Evolutionary conservation across 1,284 basidiomycete species (phyloP).

Genomic region (Puccinia polysora): DNA sequence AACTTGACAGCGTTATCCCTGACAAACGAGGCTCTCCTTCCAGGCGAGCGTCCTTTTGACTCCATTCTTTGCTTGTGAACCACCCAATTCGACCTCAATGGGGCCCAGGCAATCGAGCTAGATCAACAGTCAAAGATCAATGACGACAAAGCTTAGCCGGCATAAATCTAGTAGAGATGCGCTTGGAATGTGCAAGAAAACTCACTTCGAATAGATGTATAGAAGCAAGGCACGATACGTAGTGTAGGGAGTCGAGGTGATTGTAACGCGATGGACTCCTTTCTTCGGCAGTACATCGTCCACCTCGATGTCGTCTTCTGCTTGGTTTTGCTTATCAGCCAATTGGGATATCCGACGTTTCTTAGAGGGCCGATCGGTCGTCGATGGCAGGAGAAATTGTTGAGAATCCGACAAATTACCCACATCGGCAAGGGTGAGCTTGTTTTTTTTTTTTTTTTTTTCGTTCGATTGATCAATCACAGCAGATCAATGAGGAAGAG

Average conservation of each 20-base stretch:
- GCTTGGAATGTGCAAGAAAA: too few species aligned
- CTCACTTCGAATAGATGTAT: slow-evolving; percentile 43
- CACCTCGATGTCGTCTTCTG: slow-evolving; percentile 16
- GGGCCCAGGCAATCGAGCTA: slow-evolving; percentile 40
- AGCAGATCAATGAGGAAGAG: not conserved
- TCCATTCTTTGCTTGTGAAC: slow-evolving; percentile 30
- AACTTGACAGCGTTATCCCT: slow-evolving; percentile 39
- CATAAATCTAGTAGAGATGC: not conserved
- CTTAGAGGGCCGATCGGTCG: slow-evolving; percentile 27
- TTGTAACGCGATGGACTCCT: slow-evolving; percentile 26
- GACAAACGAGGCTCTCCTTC: slow-evolving; percentile 27
- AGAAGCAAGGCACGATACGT: slow-evolving; percentile 37
- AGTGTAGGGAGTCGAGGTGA: slow-evolving; percentile 40
- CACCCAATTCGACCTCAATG: slow-evolving; percentile 33
- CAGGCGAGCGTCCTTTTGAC: slow-evolving; percentile 23
- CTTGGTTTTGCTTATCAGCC: slow-evolving; percentile 26
- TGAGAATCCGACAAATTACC: slow-evolving; percentile 29
- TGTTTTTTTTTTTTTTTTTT: too few species aligned
- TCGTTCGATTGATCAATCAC: not conserved
- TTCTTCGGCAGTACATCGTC: slow-evolving; percentile 19
- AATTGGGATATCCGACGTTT: slow-evolving; percentile 38
- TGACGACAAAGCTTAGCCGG: too few species aligned
- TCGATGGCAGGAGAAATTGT: slow-evolving; percentile 1
- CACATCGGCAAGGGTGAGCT: slow-evolving; percentile 44
- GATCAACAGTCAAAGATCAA: not conserved